These are phyloP conservation scores for Pluteus cervinus DNA, from an alignment of 768 basidiomycete genomes.

Conservation along the genomic window DNA sequence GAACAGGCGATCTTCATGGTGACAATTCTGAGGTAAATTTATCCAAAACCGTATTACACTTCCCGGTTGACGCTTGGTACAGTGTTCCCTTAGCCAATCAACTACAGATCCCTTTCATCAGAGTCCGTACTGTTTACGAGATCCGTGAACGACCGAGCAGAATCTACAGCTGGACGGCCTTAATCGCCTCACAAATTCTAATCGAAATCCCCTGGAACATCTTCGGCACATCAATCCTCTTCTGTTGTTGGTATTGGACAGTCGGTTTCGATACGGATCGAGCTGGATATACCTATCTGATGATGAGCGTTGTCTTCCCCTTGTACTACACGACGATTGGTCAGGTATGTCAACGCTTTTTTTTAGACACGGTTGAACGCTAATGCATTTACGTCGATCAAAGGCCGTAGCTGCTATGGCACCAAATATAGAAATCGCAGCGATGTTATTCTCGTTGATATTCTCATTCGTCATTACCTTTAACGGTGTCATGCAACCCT, in stretches of 20 bases:
- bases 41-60: background rate
- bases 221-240: slow-evolving; percentile 53
- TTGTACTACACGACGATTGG: slow-evolving; percentile 62
- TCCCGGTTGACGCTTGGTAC: slow-evolving; percentile 9
- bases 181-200: slow-evolving; percentile 48
- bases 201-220: slow-evolving; percentile 66
- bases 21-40: slow-evolving; percentile 34
- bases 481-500: slow-evolving; percentile 67
- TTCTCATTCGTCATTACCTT: slow-evolving; percentile 65
- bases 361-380: too few species aligned
- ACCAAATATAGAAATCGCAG: slow-evolving; percentile 54
- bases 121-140: slow-evolving; percentile 58
- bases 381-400: too few species aligned
- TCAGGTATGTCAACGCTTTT: too few species aligned
- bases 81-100: slow-evolving; percentile 54
- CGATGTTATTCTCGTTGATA: slow-evolving; percentile 48
- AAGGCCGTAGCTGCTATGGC: slow-evolving; percentile 57
- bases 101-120: slow-evolving; percentile 57
- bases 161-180: slow-evolving; percentile 62
- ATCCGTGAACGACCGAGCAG: slow-evolving; percentile 60
- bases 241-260: slow-evolving; percentile 71
- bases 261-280: slow-evolving; percentile 51
- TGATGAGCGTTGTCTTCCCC: slow-evolving; percentile 51
- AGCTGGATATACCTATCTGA: slow-evolving; percentile 54
- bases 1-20: slow-evolving; percentile 51